Evolutionary conservation across 352 stramenopile species (phyloP), one percentile per base, ranked within the genome.

Genomic region (Pythium phragmiticola): DNA sequence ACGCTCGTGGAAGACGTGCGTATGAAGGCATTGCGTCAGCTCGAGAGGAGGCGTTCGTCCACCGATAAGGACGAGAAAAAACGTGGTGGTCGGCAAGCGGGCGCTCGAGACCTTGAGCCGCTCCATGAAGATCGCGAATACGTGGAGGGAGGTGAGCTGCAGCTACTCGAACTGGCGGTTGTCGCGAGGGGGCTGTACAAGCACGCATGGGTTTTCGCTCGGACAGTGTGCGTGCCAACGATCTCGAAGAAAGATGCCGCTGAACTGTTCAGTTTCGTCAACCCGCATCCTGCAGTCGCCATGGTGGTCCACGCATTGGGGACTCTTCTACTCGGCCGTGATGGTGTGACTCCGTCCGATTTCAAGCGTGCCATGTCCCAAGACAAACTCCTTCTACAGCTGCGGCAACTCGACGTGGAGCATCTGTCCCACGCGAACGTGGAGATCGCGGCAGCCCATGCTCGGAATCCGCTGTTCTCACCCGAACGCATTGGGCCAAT

Each of bases 211-310:
- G 59, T 19, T 0, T 73, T 84, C 23, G 74, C 73, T 9, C 39
- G 61, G 23, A 60, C 26, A 7, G 46, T 37, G 4, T 17, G 60
- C 17, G 48, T 52, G 16, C 46, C 63, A 4, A 46, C 53, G 0
- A 69, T 82, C n/a, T 68, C 82, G 21, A 92, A 92, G 54, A 80
- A 78, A 14, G 87, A 94, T 43, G 67, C 84, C 0, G 87, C 85
- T 0, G 87, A 96, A 61, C 56, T 96, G 7, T 87, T 89, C 53
- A 94, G 84, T 62, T 94, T 94, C 58, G 70, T 85, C 3, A 89
- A 77, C 33, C 87, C 87, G 1, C 86, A 93, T 39, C 81, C 85
- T 12, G 87, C 87, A 8, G 74, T 96, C 9, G 66, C 69, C 0
- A 93, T 96, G 85, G 85, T 94, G 1, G 63, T 89, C 30, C 84